Evolutionary conservation across 2,329 filamentous ascomycete genomes (phyloP).

Genomic region (Ophiocordyceps camponoti-saundersi): DNA sequence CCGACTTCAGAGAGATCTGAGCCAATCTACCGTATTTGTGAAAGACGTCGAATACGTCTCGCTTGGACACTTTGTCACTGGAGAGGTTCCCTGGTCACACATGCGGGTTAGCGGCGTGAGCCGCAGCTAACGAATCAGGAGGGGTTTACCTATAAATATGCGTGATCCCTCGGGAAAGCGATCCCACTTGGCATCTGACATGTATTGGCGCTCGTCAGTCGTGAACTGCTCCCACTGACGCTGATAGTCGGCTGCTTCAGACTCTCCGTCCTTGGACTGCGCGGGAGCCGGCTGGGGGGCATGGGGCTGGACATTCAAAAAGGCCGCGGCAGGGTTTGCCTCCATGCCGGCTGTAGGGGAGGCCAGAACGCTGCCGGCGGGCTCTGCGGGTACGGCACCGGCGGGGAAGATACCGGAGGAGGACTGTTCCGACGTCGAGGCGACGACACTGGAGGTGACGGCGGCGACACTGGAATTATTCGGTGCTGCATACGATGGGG

Average conservation of each 20-base stretch:
- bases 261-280: slow-evolving; percentile 12
- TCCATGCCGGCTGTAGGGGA: slow-evolving; percentile 8
- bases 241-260: slow-evolving; percentile 33
- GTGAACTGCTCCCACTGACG: slow-evolving; percentile 57
- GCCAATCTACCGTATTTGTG: slow-evolving; percentile 71
- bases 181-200: slow-evolving; percentile 66
- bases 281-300: slow-evolving; percentile 11
- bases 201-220: slow-evolving; percentile 55
- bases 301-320: slow-evolving; percentile 15
- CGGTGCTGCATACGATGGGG: slow-evolving; percentile 17
- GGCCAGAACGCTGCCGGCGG: slow-evolving; percentile 13
- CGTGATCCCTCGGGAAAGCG: slow-evolving; percentile 61
- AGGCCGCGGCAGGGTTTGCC: slow-evolving; percentile 8
- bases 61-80: slow-evolving; percentile 82
- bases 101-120: slow-evolving; percentile 4
- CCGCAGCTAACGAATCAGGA: background rate
- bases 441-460: slow-evolving; percentile 7
- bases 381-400: slow-evolving; percentile 14
- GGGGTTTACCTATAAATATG: slow-evolving; percentile 55
- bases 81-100: slow-evolving; percentile 59
- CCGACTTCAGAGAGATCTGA: slow-evolving; percentile 91
- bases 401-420: slow-evolving; percentile 13
- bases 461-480: slow-evolving; percentile 13
- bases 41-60: slow-evolving; percentile 85
- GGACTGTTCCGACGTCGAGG: slow-evolving; percentile 13